Conservation (phyloP, 2,329 filamentous ascomycete species). For the Coniella vitis region DNA sequence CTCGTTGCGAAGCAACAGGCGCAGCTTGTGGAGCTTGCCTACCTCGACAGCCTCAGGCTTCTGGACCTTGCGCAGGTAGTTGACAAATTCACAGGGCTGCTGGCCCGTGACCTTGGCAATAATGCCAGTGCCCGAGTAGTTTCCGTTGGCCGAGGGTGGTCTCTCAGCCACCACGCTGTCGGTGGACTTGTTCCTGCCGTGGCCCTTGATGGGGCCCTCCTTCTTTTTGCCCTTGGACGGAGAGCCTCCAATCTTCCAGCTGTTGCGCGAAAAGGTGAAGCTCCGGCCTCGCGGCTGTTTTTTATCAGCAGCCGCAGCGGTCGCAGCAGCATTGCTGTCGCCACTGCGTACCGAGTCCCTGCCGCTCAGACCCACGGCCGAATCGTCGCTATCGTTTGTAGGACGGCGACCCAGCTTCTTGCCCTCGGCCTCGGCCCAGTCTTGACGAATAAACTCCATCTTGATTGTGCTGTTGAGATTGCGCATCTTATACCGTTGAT, state of each 20-base stretch:
- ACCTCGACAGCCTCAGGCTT: conserved; percentile 83
- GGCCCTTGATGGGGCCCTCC: conserved; percentile 54
- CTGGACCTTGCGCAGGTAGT: conserved; percentile 72
- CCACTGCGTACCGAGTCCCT: conserved; percentile 30
- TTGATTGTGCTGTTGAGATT: conserved; percentile 85
- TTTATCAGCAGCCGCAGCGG: too few relatives aligned
- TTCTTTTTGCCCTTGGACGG: conserved; percentile 69
- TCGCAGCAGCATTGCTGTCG: too few relatives aligned
- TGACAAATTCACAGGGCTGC: conserved; percentile 75
- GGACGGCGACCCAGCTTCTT: conserved; percentile 37
- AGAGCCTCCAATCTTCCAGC: conserved; percentile 56
- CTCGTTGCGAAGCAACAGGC: conserved; percentile 84
- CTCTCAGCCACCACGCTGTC: conserved; percentile 61
- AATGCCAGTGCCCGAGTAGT: conserved; percentile 50
- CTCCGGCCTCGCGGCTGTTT: conserved; percentile 64
- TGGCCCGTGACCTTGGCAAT: conserved; percentile 67
- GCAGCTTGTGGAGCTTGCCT: conserved; percentile 89
- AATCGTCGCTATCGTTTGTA: conserved; percentile 37
- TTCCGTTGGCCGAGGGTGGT: conserved; percentile 43
- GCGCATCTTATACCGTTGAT: conserved; percentile 92
- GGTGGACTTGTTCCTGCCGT: conserved; percentile 65
- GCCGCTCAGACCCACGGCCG: conserved; percentile 23
- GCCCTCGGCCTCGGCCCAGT: conserved; percentile 64
- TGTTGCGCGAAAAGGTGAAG: conserved; percentile 65
- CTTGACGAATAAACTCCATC: conserved; percentile 88